Percentiles rank a stretch among this genome's conserved stretches.
Conservation (phyloP, 768 basidiomycete species). For the Lactifluus piperatus region DNA sequence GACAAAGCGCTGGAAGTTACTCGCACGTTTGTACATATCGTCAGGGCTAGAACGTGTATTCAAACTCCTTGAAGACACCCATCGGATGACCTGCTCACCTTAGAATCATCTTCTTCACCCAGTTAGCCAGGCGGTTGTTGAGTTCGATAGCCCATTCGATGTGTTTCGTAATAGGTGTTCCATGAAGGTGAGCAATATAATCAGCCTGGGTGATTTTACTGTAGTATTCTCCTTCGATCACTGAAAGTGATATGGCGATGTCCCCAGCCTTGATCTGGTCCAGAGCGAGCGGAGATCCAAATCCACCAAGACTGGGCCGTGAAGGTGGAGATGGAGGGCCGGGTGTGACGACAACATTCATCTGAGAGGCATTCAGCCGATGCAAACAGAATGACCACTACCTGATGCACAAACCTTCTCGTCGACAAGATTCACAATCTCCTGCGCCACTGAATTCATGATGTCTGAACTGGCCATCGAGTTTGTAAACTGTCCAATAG, state of each 20-base stretch:
- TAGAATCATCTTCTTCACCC: conserved; percentile 21
- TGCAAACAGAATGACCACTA: too few species aligned
- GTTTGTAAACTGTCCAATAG: conserved; percentile 4
- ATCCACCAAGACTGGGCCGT: too few species aligned
- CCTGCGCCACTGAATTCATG: too few species aligned
- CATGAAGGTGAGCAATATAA: conserved; percentile 34
- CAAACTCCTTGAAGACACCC: conserved; percentile 33
- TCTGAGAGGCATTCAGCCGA: background rate
- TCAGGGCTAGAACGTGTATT: conserved; percentile 29
- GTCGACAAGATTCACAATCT: background rate
- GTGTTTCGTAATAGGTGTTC: conserved; percentile 26
- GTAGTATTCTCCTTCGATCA: conserved; percentile 38
- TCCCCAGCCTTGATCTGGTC: conserved; percentile 32
- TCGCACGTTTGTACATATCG: conserved; percentile 30
- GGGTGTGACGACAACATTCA: background rate
- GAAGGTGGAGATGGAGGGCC: background rate
- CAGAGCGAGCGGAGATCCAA: conserved; percentile 7
- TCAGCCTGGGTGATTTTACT: conserved; percentile 32
- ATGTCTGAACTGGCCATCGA: conserved; percentile 5
- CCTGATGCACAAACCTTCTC: conserved; percentile 8
- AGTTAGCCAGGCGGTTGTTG: conserved; percentile 31
- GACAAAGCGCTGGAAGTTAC: conserved; percentile 38
- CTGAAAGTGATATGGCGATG: conserved; percentile 36
- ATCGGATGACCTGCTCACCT: conserved; percentile 5
- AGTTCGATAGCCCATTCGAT: conserved; percentile 29